Percentiles rank a stretch among this genome's conserved stretches.
phyloP scores from a whole-genome alignment of 768 basidiomycete genomes.

The Daedaleopsis sinensis region DNA sequence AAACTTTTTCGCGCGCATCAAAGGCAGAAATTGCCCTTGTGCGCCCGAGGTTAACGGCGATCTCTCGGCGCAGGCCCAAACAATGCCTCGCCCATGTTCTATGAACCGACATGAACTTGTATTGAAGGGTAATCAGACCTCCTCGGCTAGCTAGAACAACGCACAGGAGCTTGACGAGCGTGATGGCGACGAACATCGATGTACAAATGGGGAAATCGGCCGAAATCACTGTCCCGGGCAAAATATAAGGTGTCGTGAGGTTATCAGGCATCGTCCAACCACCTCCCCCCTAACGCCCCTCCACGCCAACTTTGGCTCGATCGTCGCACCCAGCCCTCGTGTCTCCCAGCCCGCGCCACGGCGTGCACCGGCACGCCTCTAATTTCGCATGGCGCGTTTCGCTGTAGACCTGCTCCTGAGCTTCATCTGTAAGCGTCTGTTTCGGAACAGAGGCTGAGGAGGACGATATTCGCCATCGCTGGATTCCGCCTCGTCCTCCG shows the following conservation, averaged over 20 bases:
- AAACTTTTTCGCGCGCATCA: conserved; percentile 6
- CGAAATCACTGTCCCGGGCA: neutral
- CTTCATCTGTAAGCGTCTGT: neutral
- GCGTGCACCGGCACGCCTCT: neutral
- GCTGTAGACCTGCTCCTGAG: neutral
- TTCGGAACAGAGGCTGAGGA: neutral
- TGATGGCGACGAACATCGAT: neutral
- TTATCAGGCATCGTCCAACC: neutral
- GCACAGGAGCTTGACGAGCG: neutral
- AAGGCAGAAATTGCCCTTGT: neutral
- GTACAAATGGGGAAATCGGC: neutral
- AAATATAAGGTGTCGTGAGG: neutral
- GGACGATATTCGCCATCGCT: neutral
- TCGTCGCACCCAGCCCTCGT: neutral
- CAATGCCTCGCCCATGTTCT: too few species aligned
- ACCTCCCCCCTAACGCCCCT: neutral
- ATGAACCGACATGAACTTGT: too few species aligned
- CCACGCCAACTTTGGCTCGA: neutral
- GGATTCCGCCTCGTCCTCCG: neutral
- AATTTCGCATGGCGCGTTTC: neutral
- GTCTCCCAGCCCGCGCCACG: neutral
- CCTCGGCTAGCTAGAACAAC: neutral
- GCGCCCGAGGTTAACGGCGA: neutral
- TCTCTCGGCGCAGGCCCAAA: neutral
- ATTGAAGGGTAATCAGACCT: too few species aligned